Evolutionary conservation across 2,329 filamentous ascomycete species (phyloP), one percentile per base, ranked within the genome.

Genomic region (Ramularia endophylla): DNA sequence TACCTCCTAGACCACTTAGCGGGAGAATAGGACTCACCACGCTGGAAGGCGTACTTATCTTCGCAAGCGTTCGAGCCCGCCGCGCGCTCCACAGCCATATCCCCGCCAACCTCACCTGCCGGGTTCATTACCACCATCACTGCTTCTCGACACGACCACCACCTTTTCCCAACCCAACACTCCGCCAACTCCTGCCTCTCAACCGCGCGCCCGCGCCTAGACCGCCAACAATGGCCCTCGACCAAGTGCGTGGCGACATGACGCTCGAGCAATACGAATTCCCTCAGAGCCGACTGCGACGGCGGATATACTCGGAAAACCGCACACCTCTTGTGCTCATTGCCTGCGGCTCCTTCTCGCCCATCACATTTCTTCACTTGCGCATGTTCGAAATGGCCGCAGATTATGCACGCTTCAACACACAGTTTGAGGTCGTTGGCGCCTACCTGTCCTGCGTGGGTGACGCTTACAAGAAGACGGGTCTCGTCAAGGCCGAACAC

Each of bases 371-470:
- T 57, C 73, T 88, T 19, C 85, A 90, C 60, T 69, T 92, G 48
- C 81, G 85, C 60, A 90, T 94, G 83, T 90, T 92, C 59, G 84
- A 87, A 58, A 87, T 94, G 80, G 85, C 85, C 1, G 77, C 80
- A 53, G 85, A 92, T 65, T 89, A 84, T 65, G 81, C 81, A 53
- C 80, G 81, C 50, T 83, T 84, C 63, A 81, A 80, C 60, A 81
- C 79, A 17, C 71, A 85, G 39, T 95, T 85, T 61, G 88, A 95
- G 63, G 79, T 95, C 25, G 74, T 95, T 32, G 89, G 86, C 47
- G 87, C 86, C 38, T 95, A 90, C 62, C 70, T 90, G 48, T 87
- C 81, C 17, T 85, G 85, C n/a, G 85, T 85, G 48, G 80, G 77
- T 41, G 78, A 82, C 56, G 77, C 79, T 30, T 83, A 94, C 68